Base-by-base conservation (phyloP, 768 basidiomycete genomes). In the Krasilnikovozyma curviuscula region DNA sequence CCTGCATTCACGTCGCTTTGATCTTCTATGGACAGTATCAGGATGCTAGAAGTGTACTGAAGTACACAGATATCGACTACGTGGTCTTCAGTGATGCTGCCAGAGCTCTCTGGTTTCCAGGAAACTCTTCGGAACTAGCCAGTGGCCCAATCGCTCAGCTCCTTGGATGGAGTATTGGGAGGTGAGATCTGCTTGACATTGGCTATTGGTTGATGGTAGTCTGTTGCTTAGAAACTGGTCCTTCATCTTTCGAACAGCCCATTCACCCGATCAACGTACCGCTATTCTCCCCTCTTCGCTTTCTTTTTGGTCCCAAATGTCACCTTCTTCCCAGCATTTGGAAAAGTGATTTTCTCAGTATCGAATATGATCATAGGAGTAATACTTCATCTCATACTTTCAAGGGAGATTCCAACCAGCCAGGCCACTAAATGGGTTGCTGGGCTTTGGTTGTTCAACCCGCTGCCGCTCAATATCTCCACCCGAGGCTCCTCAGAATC, bases 31-130 rank as follows among this genome's bases (percentile, higher is more conserved):
- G 83, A 59, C 81, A 83, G 66, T 85, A 82, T 76, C 85, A 88
- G 50, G 86, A 93, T 57, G 73, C 74, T 14, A 76, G 68, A 56
- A 83, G 81, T 1, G 63, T 75, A 27, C 77, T 95, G 21, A 89
- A 89, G 64, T 98, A 97, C 61, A 97, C 93, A n/a, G 93, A 98
- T 65, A 72, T 97, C 55, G 93, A 98, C 66, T 97, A 95, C 65
- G 73, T 77, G 31, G 91, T 98, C 56, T 93, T 95, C 69, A 81
- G 75, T 39, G 91, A 97, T 63, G 93, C 93, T 4, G 78, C 86
- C 1, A 68, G 66, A 34, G 84, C 83, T 52, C 54, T 64, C 16
- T 60, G 60, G 42, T 38, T n/a, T n/a, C n/a, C n/a, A n/a, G n/a
- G 5, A 9, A 23, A 24, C 28, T 31, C 29, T 10, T 7, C 24